Evolutionary conservation across 768 basidiomycete species (phyloP).

Genomic region (Macrolepiota dolichaula): DNA sequence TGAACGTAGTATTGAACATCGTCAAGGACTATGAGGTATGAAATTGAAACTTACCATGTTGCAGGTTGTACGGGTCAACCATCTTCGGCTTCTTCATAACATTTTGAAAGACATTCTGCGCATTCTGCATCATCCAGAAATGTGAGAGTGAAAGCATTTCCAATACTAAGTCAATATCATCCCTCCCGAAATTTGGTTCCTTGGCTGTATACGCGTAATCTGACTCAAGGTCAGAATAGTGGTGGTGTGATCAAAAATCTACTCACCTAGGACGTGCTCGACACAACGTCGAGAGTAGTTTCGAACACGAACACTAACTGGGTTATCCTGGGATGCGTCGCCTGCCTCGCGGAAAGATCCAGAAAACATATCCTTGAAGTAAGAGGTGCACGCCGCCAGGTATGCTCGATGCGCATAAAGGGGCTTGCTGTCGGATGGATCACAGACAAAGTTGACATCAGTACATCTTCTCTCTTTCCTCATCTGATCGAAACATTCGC

Average conservation of each 20-base stretch:
- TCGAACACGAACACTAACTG: slow-evolving; percentile 10
- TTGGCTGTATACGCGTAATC: slow-evolving; percentile 31
- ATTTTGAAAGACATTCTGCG: slow-evolving; percentile 8
- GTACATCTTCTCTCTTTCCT: slow-evolving; percentile 27
- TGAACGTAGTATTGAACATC: background rate
- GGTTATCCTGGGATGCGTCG: slow-evolving; percentile 14
- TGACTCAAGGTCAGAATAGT: slow-evolving; percentile 11
- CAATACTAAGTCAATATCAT: slow-evolving; percentile 7
- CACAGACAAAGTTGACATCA: slow-evolving; percentile 32
- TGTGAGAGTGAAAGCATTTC: slow-evolving; percentile 12
- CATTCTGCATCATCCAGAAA: slow-evolving; percentile 4
- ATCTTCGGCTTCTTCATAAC: slow-evolving; percentile 15
- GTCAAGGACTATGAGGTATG: background rate
- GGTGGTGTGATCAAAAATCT: background rate
- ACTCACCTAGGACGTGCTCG: slow-evolving; percentile 25
- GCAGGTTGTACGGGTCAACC: slow-evolving; percentile 26
- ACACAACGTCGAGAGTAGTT: slow-evolving; percentile 21
- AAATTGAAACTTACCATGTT: slow-evolving; percentile 20
- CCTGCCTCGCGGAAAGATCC: slow-evolving; percentile 21
- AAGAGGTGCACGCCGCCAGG: slow-evolving; percentile 29
- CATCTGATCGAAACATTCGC: slow-evolving; percentile 30
- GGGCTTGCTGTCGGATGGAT: slow-evolving; percentile 17
- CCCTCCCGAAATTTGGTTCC: background rate
- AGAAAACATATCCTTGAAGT: slow-evolving; percentile 28
- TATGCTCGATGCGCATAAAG: slow-evolving; percentile 34